Conservation (phyloP, 768 basidiomycete genomes). For the Amanita thiersii region DNA sequence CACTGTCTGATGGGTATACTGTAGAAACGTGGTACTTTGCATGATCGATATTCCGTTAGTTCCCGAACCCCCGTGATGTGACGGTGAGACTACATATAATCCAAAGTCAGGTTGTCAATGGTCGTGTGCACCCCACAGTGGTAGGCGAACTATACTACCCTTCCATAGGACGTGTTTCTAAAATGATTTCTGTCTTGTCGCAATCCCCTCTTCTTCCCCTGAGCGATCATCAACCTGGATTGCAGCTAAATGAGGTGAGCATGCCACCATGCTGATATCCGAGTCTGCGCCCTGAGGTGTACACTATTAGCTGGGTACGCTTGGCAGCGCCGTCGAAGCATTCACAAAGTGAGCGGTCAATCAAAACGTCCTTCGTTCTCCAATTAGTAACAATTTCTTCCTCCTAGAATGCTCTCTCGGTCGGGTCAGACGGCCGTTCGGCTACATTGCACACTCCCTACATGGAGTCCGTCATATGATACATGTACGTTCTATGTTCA, state of each 20-base stretch:
- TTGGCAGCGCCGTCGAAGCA: constrained; percentile 49
- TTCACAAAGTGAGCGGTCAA: constrained; percentile 59
- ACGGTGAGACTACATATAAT: constrained; percentile 10
- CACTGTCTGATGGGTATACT: no score
- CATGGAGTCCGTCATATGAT: constrained; percentile 51
- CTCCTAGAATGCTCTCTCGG: constrained; percentile 39
- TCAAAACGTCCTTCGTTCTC: no score
- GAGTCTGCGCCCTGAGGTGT: constrained; percentile 5
- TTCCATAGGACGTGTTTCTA: not conserved
- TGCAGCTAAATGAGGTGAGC: constrained; percentile 30
- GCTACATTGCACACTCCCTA: constrained; percentile 61
- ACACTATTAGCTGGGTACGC: constrained; percentile 44
- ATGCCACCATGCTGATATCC: constrained; percentile 1
- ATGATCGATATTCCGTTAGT: constrained; percentile 22
- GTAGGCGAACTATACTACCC: constrained; percentile 7
- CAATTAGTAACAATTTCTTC: no score
- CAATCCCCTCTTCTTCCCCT: constrained; percentile 11
- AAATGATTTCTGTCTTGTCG: constrained; percentile 21
- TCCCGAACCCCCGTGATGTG: constrained; percentile 22
- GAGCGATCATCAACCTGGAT: constrained; percentile 13
- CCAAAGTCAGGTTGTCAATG: constrained; percentile 9
- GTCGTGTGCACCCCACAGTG: constrained; percentile 21
- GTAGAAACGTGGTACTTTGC: constrained; percentile 1
- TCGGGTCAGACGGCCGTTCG: constrained; percentile 41
- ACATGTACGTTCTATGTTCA: constrained; percentile 35